Evolutionary conservation across 352 stramenopile species (phyloP), one percentile per base, ranked within the genome.

Genomic region (Phytophthora colocasiae): DNA sequence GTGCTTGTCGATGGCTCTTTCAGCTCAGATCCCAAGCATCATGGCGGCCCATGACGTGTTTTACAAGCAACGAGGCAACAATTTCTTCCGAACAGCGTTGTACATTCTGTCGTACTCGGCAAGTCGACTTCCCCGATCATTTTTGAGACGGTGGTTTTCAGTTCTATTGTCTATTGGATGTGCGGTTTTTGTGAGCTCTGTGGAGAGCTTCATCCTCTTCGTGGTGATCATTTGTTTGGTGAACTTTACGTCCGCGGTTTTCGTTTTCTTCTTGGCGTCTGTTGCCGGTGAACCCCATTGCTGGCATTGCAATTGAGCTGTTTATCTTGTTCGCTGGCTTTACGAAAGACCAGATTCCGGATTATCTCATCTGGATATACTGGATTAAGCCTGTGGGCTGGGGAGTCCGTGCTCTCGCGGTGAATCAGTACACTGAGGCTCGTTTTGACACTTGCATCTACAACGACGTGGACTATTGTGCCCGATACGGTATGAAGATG

Each of bases 361-460:
- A 55, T 46, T 67, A 68, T 38, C 31, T 72, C 22, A 39, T 68
- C 5, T 72, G 58, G 58, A 1, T 72, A 9, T 68, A 72, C 29
- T 72, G 57, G 64, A 31, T 67, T 3, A 72, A 68, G 12, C 64
- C 64, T 10, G 17, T 72, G 1, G 31, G 36, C 2, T 72, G 64
- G 64, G 38, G 64, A 10, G 36, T 72, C n/a, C 57, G 57, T n/a
- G 57, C 57, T 0, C 39, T 72, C 1, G 57, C 64, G 8, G 50
- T 72, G 2, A 72, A 63, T 32, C 63, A 83, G 39, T 83, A 74
- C 54, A 63, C 40, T 0, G 48, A 70, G 12, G 24, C 39, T 1
- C 45, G 41, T 5, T 75, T 81, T 10, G 62, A 79, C 14, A 56
- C 49, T 1, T 77, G 66, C 2, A 43, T 66, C 17, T 79, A 77